These are phyloP conservation scores for Scleroderma citrinum DNA, from an alignment of 768 basidiomycete species.

Conservation along the genomic window DNA sequence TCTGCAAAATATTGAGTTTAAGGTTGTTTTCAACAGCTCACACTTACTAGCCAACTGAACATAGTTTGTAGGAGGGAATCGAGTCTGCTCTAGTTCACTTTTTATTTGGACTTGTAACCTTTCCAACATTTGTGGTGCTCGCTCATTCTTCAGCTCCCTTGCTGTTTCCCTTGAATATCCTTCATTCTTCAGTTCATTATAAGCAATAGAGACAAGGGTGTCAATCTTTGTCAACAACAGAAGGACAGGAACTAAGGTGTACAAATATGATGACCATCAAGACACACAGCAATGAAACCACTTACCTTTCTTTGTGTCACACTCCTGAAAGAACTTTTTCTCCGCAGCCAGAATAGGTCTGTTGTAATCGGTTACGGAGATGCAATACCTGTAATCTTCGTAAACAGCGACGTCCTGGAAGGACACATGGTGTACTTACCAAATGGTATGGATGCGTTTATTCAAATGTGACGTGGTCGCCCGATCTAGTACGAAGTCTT, in stretches of 20 bases:
- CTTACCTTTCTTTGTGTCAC: not conserved
- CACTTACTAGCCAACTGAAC: not conserved
- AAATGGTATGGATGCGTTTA: not conserved
- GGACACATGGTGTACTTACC: not conserved
- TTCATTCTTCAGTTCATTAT: not conserved
- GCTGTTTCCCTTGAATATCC: constrained; percentile 3
- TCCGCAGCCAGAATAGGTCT: not conserved
- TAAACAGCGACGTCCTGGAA: too few species aligned
- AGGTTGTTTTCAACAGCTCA: not conserved
- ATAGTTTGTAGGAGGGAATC: not conserved
- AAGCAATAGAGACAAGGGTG: not conserved
- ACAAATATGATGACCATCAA: not conserved
- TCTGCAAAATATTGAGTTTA: too few species aligned
- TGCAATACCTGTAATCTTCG: not conserved
- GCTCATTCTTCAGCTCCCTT: constrained; percentile 6
- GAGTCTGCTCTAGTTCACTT: not conserved
- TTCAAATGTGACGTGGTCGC: not conserved
- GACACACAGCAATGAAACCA: not conserved
- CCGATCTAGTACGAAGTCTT: not conserved
- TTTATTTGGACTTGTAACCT: not conserved
- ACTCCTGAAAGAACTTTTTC: not conserved
- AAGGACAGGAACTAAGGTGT: not conserved
- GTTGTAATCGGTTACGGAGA: not conserved
- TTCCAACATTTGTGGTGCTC: constrained; percentile 6
- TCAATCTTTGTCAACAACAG: not conserved